Base-by-base conservation (phyloP, 495 filamentous ascomycete genomes). In the Penicillium arizonense region DNA sequence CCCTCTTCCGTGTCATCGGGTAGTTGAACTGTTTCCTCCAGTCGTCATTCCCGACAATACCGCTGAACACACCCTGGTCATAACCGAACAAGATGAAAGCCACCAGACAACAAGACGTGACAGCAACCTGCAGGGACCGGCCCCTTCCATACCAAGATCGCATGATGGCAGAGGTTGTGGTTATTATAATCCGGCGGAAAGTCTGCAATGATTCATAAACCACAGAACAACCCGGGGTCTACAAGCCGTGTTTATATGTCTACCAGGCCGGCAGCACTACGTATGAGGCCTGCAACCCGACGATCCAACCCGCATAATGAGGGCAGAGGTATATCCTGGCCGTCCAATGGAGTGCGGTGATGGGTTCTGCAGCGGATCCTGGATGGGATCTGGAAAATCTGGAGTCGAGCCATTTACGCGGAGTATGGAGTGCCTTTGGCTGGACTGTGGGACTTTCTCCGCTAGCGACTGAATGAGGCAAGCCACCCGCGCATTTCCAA, bases 1-100 rank as follows among this genome's bases (percentile, higher is more conserved):
- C 77, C 77, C 50, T 71, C 69, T 16, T 75, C 56, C 8, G 62
- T 69, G 30, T 72, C 66, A 37, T 65, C 61, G 21, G 78, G 46
- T 76, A 58, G 45, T 62, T 36, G 57, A 80, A 77, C 26, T 58
- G 61, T 34, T 73, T 58, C 34, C 77, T 70, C 62, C 75, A 84
- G 43, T 77, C 68, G 4, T 74, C 59, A 47, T 76, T 76, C 21
- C 67, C 67, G 26, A 79, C 67, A 33, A 82, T 77, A 12, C 76
- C 76, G 37, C 67, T 71, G 59, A 81, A 80, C 6, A 81, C 73
- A 35, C 79, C 80, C 62, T 83, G 79, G 43, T 83, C 81, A 56
- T 82, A 82, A 12, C 79, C 74, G 39, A 57, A 62, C 34, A 58
- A 44, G 26, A 58, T 32, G 16, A 58, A 58, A 16, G 56, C 56